Percentiles rank a stretch among this genome's conserved stretches.
phyloP scores from a whole-genome alignment of 2,329 filamentous ascomycete species.

The Fusarium luffae region DNA sequence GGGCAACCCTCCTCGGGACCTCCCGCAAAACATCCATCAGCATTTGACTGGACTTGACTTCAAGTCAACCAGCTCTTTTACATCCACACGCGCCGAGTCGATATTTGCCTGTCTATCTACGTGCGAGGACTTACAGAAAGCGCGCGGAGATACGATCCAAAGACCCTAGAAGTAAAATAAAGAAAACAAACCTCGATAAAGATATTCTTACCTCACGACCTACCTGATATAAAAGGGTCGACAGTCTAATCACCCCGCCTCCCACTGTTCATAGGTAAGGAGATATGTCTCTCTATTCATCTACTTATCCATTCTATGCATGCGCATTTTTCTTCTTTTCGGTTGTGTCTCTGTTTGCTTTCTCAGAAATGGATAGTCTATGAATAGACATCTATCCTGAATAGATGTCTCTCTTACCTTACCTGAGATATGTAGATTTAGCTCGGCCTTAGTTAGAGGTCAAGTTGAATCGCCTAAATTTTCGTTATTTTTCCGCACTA shows the following conservation, averaged over 20 bases:
- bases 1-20: slow-evolving; percentile 41
- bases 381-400: not conserved
- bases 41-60: not conserved
- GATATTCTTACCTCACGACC: not conserved
- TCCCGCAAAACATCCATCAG: slow-evolving; percentile 40
- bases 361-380: not conserved
- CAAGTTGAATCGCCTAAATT: slow-evolving; percentile 20
- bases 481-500: slow-evolving; percentile 29
- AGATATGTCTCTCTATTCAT: not conserved
- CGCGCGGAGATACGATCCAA: not conserved
- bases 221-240: not conserved
- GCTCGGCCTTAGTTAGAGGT: not conserved
- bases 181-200: not conserved
- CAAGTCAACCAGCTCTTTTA: not conserved
- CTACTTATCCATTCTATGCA: not conserved
- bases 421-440: not conserved
- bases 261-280: not conserved
- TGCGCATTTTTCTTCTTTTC: not conserved
- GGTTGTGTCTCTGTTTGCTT: not conserved
- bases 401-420: slow-evolving; percentile 6
- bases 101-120: not conserved
- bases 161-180: not conserved
- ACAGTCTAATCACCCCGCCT: not conserved
- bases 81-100: slow-evolving; percentile 20
- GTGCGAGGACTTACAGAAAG: not conserved